These are phyloP conservation scores for Spathaspora hagerdaliae DNA, from an alignment of 805 yeast species.

Conservation along the genomic window DNA sequence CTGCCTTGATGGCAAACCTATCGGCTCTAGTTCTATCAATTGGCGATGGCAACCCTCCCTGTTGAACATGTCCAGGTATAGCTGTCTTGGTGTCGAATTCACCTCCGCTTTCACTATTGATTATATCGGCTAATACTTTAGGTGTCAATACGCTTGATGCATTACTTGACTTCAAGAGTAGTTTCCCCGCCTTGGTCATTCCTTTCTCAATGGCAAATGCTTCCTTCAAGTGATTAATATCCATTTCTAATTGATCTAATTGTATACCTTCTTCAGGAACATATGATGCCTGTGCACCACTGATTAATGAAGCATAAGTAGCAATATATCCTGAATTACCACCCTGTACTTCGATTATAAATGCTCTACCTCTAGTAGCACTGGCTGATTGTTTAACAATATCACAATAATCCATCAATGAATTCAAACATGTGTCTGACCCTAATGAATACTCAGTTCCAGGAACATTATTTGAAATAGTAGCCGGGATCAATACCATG, in stretches of 20 bases:
- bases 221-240: conserved; percentile 64
- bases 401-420: conserved; percentile 90
- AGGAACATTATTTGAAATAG: conserved; percentile 97
- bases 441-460: conserved; percentile 97
- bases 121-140: conserved; percentile 75
- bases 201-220: conserved; percentile 74
- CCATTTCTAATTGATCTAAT: conserved; percentile 67
- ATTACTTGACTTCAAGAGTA: conserved; percentile 77
- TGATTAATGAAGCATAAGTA: conserved; percentile 73
- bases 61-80: conserved; percentile 97
- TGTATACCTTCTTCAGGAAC: conserved; percentile 82
- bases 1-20: conserved; percentile 84
- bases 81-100: conserved; percentile 90
- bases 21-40: conserved; percentile 89
- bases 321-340: conserved; percentile 96
- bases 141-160: conserved; percentile 83
- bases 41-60: conserved; percentile 93
- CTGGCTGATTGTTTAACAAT: conserved; percentile 93
- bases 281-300: conserved; percentile 90
- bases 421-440: conserved; percentile 90
- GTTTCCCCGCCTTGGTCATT: conserved; percentile 77
- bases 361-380: conserved; percentile 88
- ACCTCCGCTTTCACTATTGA: conserved; percentile 72
- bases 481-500: conserved; percentile 89
- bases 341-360: conserved; percentile 97